phyloP scores from a whole-genome alignment of 1,139 yeast species.

The Kluyveromyces sp. region DNA sequence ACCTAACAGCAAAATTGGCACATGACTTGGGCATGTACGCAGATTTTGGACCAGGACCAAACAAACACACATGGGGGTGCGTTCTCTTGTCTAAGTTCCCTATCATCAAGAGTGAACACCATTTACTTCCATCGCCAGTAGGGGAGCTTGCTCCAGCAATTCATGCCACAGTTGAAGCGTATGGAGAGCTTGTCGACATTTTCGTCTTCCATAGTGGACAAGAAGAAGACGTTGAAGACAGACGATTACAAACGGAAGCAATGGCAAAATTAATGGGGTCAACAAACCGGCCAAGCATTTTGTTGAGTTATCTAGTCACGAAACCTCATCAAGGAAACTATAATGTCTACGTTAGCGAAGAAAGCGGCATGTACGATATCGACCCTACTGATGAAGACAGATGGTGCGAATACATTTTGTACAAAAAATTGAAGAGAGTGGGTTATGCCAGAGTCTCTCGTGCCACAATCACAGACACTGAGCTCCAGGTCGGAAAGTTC shows the following conservation, averaged over 20 bases:
- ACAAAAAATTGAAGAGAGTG: conserved; percentile 76
- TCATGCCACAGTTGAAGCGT: conserved; percentile 88
- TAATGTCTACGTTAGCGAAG: conserved; percentile 78
- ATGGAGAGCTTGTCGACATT: conserved; percentile 79
- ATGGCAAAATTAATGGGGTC: conserved; percentile 76
- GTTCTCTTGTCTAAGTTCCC: conserved; percentile 92
- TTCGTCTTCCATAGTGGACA: conserved; percentile 98
- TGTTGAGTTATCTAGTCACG: conserved; percentile 85
- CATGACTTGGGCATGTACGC: conserved; percentile 92
- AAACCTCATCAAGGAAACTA: conserved; percentile 83
- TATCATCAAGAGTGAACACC: conserved; percentile 81
- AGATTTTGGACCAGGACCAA: conserved; percentile 97
- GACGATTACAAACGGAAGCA: conserved; percentile 76
- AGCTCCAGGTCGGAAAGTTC: conserved; percentile 90
- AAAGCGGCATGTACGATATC: conserved; percentile 84
- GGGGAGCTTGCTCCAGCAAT: conserved; percentile 98
- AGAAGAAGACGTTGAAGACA: conserved; percentile 93
- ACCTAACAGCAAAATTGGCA: conserved; percentile 82
- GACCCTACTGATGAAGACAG: conserved; percentile 94
- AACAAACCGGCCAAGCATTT: conserved; percentile 66
- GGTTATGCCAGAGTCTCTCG: conserved; percentile 94
- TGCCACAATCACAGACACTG: conserved; percentile 93
- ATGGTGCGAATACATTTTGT: conserved; percentile 96
- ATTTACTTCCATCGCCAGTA: conserved; percentile 88
- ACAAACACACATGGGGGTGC: conserved; percentile 97